Evolutionary conservation across 345 rosid genomes (phyloP).

Genomic region (Pseudoturritis turrita): DNA sequence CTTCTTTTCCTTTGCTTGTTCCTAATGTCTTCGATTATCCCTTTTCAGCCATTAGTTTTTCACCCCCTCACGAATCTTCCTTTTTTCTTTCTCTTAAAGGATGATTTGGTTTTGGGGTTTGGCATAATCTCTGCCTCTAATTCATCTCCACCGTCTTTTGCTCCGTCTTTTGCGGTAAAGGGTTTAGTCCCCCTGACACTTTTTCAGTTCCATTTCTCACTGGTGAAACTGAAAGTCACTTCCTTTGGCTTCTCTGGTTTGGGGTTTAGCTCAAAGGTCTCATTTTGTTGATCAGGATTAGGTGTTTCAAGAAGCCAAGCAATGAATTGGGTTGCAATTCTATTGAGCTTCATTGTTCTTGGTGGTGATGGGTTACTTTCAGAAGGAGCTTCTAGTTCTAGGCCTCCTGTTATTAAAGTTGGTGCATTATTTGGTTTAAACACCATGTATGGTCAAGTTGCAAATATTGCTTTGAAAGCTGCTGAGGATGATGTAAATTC

Average conservation of each 20-base stretch:
- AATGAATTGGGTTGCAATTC: conserved; percentile 41
- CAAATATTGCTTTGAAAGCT: conserved; percentile 60
- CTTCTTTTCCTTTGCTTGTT: conserved; percentile 9
- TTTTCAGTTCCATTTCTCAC: conserved; percentile 8
- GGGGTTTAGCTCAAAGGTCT: not conserved
- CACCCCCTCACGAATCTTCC: conserved; percentile 9
- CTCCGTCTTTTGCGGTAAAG: not conserved
- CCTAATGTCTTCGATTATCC: conserved; percentile 1
- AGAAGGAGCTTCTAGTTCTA: conserved; percentile 35
- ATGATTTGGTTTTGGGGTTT: conserved; percentile 14
- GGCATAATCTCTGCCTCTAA: conserved; percentile 7
- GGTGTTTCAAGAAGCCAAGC: not conserved
- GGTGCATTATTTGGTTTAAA: conserved; percentile 60
- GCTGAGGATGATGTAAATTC: conserved; percentile 71
- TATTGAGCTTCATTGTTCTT: conserved; percentile 36
- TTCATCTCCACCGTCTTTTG: conserved; percentile 8
- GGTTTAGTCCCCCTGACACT: not conserved
- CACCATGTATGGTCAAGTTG: conserved; percentile 48
- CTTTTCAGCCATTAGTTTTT: not conserved
- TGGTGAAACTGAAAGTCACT: conserved; percentile 22
- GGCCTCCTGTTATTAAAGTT: conserved; percentile 44
- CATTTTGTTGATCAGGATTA: not conserved
- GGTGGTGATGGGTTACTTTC: conserved; percentile 31
- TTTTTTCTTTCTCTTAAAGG: not conserved
- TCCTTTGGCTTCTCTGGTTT: conserved; percentile 5